A percentile compares a stretch with the other conserved stretches of the same genome.
These are phyloP conservation scores for Tetraselmis striata DNA, from an alignment of 139 green algal species.

Conservation along the genomic window DNA sequence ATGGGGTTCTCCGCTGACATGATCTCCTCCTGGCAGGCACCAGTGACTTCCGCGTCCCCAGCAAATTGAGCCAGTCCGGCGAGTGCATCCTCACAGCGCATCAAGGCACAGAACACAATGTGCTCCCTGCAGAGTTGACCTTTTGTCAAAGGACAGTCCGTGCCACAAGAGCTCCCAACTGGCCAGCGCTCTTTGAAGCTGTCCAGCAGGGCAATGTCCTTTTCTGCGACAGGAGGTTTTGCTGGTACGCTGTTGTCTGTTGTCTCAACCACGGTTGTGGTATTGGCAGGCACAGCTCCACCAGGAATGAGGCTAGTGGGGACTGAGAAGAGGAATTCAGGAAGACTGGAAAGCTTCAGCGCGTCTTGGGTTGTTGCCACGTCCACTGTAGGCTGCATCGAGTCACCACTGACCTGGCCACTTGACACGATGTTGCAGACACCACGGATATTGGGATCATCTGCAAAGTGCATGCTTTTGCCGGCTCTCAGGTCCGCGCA, in stretches of 20 bases:
- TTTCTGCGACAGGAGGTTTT: too few relatives aligned
- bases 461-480: not conserved
- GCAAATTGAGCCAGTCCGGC: not conserved
- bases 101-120: not conserved
- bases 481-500: not conserved
- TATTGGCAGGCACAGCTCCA: too few relatives aligned
- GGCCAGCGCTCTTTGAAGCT: not conserved
- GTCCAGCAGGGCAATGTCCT: too few relatives aligned
- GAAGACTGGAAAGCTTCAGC: too few relatives aligned
- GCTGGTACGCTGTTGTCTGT: too few relatives aligned
- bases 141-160: not conserved
- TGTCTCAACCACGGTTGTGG: too few relatives aligned
- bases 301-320: too few relatives aligned
- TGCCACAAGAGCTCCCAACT: not conserved
- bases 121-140: not conserved
- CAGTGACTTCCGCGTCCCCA: not conserved
- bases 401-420: not conserved
- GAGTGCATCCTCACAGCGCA: not conserved
- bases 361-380: too few relatives aligned
- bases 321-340: too few relatives aligned
- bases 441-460: not conserved
- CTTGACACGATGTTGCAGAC: not conserved
- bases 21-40: not conserved
- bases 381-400: too few relatives aligned
- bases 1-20: not conserved